A percentile compares a stretch with the other conserved stretches of the same genome.
phyloP scores from a whole-genome alignment of 768 basidiomycete species.

The Termitomyces sp. region DNA sequence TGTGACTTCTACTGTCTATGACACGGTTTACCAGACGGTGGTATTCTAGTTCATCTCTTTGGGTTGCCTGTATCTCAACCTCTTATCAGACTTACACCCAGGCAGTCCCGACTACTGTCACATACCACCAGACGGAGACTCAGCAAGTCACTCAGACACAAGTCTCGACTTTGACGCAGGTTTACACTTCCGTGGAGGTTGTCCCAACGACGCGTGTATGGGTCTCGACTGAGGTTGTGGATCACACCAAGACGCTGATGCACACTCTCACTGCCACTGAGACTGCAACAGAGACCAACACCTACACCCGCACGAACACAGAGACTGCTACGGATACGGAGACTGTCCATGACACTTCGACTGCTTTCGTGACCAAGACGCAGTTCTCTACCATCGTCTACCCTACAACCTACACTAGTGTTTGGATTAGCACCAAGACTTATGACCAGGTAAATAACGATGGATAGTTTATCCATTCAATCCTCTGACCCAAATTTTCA shows the following conservation, averaged over 20 bases:
- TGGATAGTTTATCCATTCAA: not conserved
- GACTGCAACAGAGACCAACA: constrained; percentile 48
- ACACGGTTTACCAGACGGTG: constrained; percentile 26
- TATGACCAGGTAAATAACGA: constrained; percentile 46
- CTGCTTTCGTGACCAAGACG: constrained; percentile 52
- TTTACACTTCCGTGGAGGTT: constrained; percentile 46
- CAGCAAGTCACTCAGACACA: constrained; percentile 32
- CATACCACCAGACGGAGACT: constrained; percentile 28
- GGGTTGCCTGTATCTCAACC: not conserved
- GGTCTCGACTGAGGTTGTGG: constrained; percentile 61
- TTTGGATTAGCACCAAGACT: constrained; percentile 48
- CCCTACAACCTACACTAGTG: constrained; percentile 52
- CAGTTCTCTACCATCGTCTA: constrained; percentile 43
- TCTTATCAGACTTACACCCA: constrained; percentile 17
- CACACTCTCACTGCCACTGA: constrained; percentile 60
- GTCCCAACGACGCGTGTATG: constrained; percentile 61
- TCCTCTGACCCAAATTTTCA: constrained; percentile 12
- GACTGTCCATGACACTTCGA: constrained; percentile 47
- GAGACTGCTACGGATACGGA: constrained; percentile 41
- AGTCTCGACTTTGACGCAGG: constrained; percentile 34
- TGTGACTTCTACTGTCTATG: constrained; percentile 31
- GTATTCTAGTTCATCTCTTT: constrained; percentile 6
- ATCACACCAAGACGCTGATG: constrained; percentile 49
- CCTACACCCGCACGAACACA: constrained; percentile 46
- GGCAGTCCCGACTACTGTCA: constrained; percentile 38